phyloP scores from a whole-genome alignment of 176 grass and related monocot genomes.

The Oropetium thomaeum region DNA sequence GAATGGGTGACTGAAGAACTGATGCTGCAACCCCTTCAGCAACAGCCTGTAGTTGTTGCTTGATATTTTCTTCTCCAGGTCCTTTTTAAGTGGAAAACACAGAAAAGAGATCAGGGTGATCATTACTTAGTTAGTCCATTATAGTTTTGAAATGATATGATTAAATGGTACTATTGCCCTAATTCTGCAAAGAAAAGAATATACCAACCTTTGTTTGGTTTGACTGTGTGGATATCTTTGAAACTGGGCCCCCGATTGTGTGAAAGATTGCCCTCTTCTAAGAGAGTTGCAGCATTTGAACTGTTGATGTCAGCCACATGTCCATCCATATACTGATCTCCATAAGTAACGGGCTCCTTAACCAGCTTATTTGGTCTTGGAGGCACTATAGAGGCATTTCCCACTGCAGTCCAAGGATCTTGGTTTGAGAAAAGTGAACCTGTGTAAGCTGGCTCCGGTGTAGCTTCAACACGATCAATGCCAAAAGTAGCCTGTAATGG shows the following conservation, averaged over 20 bases:
- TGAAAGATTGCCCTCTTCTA: conserved; percentile 63
- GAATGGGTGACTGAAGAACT: conserved; percentile 59
- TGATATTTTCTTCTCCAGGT: conserved; percentile 69
- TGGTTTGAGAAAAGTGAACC: conserved; percentile 77
- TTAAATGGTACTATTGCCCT: background rate
- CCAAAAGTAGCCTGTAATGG: conserved; percentile 27
- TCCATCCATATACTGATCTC: conserved; percentile 44
- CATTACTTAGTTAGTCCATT: conserved; percentile 15
- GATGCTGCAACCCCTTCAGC: conserved; percentile 85
- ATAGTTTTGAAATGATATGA: conserved; percentile 19
- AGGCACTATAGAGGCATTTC: conserved; percentile 49
- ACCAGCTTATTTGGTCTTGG: conserved; percentile 47
- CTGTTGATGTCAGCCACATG: conserved; percentile 29
- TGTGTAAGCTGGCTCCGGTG: conserved; percentile 48
- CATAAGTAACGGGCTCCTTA: conserved; percentile 40
- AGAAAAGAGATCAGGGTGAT: background rate
- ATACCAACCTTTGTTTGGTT: conserved; percentile 70
- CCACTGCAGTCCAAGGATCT: conserved; percentile 71
- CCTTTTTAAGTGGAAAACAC: conserved; percentile 27
- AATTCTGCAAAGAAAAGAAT: conserved; percentile 26
- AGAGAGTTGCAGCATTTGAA: conserved; percentile 47
- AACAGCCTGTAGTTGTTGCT: conserved; percentile 77
- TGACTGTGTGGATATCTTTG: conserved; percentile 54
- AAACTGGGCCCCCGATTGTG: conserved; percentile 27
- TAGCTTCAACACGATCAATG: conserved; percentile 28